Base-by-base conservation (phyloP, 2,329 filamentous ascomycete genomes). In the Seiridium cupressi region DNA sequence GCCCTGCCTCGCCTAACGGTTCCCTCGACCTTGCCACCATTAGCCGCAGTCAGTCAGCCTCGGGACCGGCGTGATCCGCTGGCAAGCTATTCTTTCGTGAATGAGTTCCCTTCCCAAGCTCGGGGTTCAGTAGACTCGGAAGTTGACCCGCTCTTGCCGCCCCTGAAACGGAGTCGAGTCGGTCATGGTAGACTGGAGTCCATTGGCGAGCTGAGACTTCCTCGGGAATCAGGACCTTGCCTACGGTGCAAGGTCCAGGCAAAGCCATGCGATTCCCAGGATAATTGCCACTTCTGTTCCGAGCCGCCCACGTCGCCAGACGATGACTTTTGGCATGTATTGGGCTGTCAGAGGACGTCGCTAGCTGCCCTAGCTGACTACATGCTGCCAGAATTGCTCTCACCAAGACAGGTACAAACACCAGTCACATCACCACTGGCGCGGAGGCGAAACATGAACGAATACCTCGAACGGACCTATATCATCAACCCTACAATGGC, bases 141-240 rank as follows among this genome's bases (percentile, higher is more conserved):
- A 51, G 73, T 77, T 44, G 82, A 86, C 58, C 77, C 81, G 18
- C 71, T 84, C 46, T 73, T 86, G 3, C 84, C 84, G 6, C 84
- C 84, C 3, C 66, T 86, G 59, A 85, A 85, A 69, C 76, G 79
- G 63, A 82, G 79, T 57, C 77, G 82, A 48, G 76, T 81, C 36
- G 81, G 80, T 3, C 82, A 82, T 63, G 78, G 81, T 44, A 79
- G 81, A 32, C 72, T 86, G 1, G 78, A 85, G 66, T 86, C 84
- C 18, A 86, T 86, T 51, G 82, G 79, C 47, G 84, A 86, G 69
- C 76, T 86, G 3, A 77, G 77, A 46, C 74, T 86, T 7, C 73
- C 81, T 18, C 78, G 76, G 44, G 78, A 81, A 42, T 69, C 74
- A 13, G 77, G 77, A 13, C 76, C 79, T 11, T 86, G 84, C 65